Evolutionary conservation across 2,329 filamentous ascomycete species (phyloP).

Genomic region (Dendryphion nanum): DNA sequence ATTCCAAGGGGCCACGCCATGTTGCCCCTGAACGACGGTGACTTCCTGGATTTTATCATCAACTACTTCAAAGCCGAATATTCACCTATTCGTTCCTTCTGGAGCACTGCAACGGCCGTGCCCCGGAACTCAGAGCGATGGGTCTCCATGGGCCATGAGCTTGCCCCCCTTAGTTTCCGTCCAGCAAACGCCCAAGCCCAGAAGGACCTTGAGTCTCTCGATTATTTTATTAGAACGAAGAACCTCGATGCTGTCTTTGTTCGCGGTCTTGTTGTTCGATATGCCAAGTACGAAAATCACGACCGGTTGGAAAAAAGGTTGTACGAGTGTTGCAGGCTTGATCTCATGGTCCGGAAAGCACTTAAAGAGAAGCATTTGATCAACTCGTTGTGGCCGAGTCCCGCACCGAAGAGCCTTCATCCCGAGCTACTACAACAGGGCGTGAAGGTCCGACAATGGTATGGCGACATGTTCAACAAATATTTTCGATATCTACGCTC

Average conservation of each 20-base stretch:
- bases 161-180: conserved; percentile 24
- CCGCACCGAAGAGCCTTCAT: conserved; percentile 23
- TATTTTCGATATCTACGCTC: conserved; percentile 33
- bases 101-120: conserved; percentile 33
- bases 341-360: conserved; percentile 38
- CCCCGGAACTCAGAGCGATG: conserved; percentile 30
- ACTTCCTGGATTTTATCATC: conserved; percentile 35
- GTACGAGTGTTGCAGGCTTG: conserved; percentile 30
- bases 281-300: conserved; percentile 34
- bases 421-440: conserved; percentile 31
- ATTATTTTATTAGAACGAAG: conserved; percentile 30
- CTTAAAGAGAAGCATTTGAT: conserved; percentile 39
- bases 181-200: conserved; percentile 38
- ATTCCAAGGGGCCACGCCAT: conserved; percentile 34
- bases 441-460: conserved; percentile 34
- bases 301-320: conserved; percentile 38
- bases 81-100: conserved; percentile 35
- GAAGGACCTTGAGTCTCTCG: conserved; percentile 34
- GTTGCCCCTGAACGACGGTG: conserved; percentile 29
- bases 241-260: conserved; percentile 33
- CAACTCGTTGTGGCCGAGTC: conserved; percentile 34
- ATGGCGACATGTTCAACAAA: conserved; percentile 39
- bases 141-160: conserved; percentile 34
- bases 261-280: conserved; percentile 31
- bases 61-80: conserved; percentile 42